These are phyloP conservation scores for Lolium multiflorum DNA, from an alignment of 176 grass and related monocot species.

Conservation along the genomic window DNA sequence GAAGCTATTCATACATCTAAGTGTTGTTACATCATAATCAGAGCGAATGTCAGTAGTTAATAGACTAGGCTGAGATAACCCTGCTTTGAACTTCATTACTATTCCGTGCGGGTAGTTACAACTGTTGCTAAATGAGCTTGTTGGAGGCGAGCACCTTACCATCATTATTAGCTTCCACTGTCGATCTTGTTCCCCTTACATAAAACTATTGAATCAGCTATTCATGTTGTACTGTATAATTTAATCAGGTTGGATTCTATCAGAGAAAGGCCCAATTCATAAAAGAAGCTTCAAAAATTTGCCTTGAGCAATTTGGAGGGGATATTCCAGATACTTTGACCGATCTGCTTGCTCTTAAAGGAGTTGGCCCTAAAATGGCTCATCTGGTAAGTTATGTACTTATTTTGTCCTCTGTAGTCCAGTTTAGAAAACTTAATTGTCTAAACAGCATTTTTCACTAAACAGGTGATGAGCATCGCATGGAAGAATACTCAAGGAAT, in stretches of 20 bases:
- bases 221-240: neutral
- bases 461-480: slow-evolving; percentile 91
- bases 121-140: slow-evolving; percentile 13
- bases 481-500: slow-evolving; percentile 98
- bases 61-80: neutral
- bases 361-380: slow-evolving; percentile 98
- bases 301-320: slow-evolving; percentile 81
- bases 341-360: slow-evolving; percentile 80
- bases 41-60: slow-evolving; percentile 27
- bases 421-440: neutral
- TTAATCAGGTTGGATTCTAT: slow-evolving; percentile 90
- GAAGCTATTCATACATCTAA: neutral
- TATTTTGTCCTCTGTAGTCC: neutral
- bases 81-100: slow-evolving; percentile 17
- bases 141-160: neutral
- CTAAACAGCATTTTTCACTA: slow-evolving; percentile 10
- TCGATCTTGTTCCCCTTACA: neutral
- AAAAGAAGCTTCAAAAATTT: slow-evolving; percentile 84
- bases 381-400: slow-evolving; percentile 67
- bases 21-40: neutral
- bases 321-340: slow-evolving; percentile 82
- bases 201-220: neutral
- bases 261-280: slow-evolving; percentile 79
- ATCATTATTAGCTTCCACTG: neutral
- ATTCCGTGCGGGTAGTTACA: neutral